These are phyloP conservation scores for Triticum urartu DNA, from an alignment of 176 grass and related monocot species.

Conservation along the genomic window DNA sequence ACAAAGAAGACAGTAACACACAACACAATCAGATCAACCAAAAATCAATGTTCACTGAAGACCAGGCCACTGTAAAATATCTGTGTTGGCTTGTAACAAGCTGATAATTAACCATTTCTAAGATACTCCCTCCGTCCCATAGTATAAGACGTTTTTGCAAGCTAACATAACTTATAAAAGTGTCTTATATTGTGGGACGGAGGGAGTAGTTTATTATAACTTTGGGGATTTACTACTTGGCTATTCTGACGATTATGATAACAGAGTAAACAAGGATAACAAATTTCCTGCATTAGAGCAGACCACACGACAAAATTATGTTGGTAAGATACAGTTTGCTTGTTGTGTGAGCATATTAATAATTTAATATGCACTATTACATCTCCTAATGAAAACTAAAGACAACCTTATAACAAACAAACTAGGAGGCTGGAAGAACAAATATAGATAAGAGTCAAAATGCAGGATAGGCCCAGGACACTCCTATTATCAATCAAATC, in stretches of 20 bases:
- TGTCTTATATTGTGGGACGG: no score
- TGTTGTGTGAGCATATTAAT: background rate
- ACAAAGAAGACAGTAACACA: background rate
- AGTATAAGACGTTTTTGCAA: no score
- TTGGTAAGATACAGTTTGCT: background rate
- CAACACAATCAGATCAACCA: background rate
- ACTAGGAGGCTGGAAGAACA: background rate
- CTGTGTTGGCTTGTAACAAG: background rate
- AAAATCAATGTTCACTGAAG: background rate
- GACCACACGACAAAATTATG: background rate
- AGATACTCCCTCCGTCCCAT: background rate
- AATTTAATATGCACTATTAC: background rate
- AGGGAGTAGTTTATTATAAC: background rate
- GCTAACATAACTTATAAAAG: no score
- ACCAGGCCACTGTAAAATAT: background rate
- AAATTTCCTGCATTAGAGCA: background rate
- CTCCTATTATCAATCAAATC: background rate
- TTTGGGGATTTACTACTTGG: background rate
- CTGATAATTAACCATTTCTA: background rate
- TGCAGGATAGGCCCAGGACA: background rate
- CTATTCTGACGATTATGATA: background rate
- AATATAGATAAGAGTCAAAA: background rate
- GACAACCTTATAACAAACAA: background rate
- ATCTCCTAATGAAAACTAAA: background rate
- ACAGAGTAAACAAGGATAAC: background rate